Conservation (phyloP, 495 filamentous ascomycete species). For the Penicillium coprophilum region DNA sequence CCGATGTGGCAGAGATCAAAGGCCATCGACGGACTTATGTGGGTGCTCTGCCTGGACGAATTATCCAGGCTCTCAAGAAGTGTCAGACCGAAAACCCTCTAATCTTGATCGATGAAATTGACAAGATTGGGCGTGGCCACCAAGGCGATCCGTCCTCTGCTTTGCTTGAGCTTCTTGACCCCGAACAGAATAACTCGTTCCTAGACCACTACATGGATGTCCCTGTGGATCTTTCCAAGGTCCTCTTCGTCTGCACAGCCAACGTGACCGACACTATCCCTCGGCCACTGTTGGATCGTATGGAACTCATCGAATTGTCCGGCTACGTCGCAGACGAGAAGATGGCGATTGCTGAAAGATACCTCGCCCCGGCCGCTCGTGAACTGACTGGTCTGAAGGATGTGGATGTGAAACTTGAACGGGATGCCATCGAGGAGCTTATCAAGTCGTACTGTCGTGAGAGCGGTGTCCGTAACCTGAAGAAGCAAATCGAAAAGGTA, state of each 20-base stretch:
- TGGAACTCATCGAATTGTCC: conserved; percentile 97
- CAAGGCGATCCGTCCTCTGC: conserved; percentile 97
- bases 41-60: conserved; percentile 90
- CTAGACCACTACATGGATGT: conserved; percentile 99
- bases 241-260: conserved; percentile 98
- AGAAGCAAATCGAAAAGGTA: conserved; percentile 99
- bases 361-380: conserved; percentile 87
- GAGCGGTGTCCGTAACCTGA: conserved; percentile 93
- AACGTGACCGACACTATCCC: conserved; percentile 99
- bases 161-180: conserved; percentile 90
- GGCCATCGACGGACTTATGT: conserved; percentile 97
- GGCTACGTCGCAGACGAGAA: conserved; percentile 99
- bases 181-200: conserved; percentile 97
- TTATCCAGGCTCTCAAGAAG: conserved; percentile 98
- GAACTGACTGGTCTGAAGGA: conserved; percentile 88
- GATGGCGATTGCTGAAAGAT: conserved; percentile 95
- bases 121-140: conserved; percentile 95
- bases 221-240: conserved; percentile 95
- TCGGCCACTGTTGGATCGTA: conserved; percentile 88
- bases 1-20: conserved; percentile 99
- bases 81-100: conserved; percentile 98
- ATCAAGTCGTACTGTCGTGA: conserved; percentile 99
- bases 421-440: conserved; percentile 87
- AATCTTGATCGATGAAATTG: conserved; percentile 94
- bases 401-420: conserved; percentile 78